Evolutionary conservation across 345 rosid genomes (phyloP).

Genomic region (Leavenworthia alabamica): DNA sequence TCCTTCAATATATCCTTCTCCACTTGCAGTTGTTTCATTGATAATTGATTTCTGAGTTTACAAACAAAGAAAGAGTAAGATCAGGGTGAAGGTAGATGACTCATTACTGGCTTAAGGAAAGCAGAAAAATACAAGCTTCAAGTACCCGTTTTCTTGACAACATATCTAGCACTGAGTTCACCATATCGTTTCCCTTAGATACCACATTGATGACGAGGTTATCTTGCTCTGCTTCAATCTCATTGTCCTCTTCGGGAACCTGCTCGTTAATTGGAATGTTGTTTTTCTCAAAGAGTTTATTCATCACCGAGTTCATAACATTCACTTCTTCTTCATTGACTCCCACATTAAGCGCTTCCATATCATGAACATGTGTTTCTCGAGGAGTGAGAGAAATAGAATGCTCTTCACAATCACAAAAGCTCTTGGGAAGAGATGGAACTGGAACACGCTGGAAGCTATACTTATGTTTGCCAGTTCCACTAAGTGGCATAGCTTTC

Average conservation of each 20-base stretch:
- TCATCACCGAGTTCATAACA: constrained; percentile 73
- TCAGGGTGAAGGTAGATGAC: not conserved
- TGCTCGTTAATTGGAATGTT: constrained; percentile 11
- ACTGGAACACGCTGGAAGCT: constrained; percentile 64
- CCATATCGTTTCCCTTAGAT: constrained; percentile 23
- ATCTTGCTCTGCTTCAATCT: constrained; percentile 35
- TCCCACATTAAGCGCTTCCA: constrained; percentile 34
- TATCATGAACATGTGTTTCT: constrained; percentile 23
- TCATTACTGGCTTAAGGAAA: not conserved
- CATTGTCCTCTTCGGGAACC: constrained; percentile 26
- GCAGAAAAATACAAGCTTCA: not conserved
- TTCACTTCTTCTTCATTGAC: constrained; percentile 52
- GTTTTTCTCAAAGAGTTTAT: constrained; percentile 53
- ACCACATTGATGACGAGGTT: constrained; percentile 48
- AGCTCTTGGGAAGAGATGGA: constrained; percentile 49
- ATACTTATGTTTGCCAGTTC: constrained; percentile 87
- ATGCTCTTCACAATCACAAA: constrained; percentile 93
- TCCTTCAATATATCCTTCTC: constrained; percentile 22
- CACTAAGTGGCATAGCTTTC: constrained; percentile 59
- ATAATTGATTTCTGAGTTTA: constrained; percentile 37
- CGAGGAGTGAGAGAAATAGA: constrained; percentile 27
- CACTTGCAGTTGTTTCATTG: constrained; percentile 25
- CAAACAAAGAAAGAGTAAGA: constrained; percentile 11
- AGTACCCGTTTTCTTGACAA: constrained; percentile 37
- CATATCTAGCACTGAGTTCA: constrained; percentile 16